Conservation (phyloP, 495 filamentous ascomycete species). For the Talaromyces trachyspermus region DNA sequence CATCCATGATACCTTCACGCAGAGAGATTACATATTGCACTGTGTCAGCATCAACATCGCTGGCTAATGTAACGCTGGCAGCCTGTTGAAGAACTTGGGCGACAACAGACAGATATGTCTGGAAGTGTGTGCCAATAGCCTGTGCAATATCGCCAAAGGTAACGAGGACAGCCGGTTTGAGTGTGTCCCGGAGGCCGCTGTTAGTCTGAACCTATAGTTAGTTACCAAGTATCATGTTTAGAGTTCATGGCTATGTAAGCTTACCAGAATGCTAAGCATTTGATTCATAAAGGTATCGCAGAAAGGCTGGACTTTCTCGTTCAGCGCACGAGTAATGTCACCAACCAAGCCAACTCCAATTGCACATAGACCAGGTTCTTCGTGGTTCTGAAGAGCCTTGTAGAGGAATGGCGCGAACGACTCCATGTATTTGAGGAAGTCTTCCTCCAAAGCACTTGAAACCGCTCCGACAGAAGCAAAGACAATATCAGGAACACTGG, state of each 20-base stretch:
- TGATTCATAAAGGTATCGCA: slow-evolving; percentile 98
- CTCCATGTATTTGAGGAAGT: slow-evolving; percentile 95
- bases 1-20: slow-evolving; percentile 97
- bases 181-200: slow-evolving; percentile 69
- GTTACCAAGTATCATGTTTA: neutral
- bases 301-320: slow-evolving; percentile 81
- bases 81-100: slow-evolving; percentile 92
- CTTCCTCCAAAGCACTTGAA: slow-evolving; percentile 80
- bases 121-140: slow-evolving; percentile 86
- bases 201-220: slow-evolving; percentile 6
- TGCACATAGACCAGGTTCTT: slow-evolving; percentile 85
- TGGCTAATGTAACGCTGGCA: slow-evolving; percentile 62
- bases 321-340: slow-evolving; percentile 87
- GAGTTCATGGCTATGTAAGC: slow-evolving; percentile 16
- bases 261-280: slow-evolving; percentile 80
- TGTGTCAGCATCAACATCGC: slow-evolving; percentile 78
- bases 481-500: slow-evolving; percentile 85
- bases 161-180: slow-evolving; percentile 96
- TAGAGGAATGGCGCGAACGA: slow-evolving; percentile 84
- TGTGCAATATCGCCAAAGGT: slow-evolving; percentile 97
- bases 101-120: slow-evolving; percentile 85
- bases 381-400: slow-evolving; percentile 88
- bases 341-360: slow-evolving; percentile 97
- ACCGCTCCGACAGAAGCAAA: slow-evolving; percentile 85
- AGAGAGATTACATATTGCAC: slow-evolving; percentile 91